These are phyloP conservation scores for Pythium chondricola DNA, from an alignment of 352 stramenopile species.

Conservation along the genomic window DNA sequence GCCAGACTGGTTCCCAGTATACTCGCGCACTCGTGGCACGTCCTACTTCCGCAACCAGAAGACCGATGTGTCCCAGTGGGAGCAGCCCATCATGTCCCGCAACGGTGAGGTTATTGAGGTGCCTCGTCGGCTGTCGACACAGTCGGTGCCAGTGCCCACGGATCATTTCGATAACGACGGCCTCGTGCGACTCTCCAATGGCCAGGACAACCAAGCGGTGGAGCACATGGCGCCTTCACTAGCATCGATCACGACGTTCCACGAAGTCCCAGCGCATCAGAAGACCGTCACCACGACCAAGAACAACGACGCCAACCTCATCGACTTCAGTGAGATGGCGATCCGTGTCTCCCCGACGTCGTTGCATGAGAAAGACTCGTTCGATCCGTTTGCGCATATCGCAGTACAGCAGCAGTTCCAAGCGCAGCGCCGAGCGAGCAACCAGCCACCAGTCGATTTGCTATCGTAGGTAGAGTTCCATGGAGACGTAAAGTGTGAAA, in stretches of 20 bases:
- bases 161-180: slow-evolving; percentile 20
- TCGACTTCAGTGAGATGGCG: slow-evolving; percentile 61
- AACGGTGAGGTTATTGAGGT: slow-evolving; percentile 27
- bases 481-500: neutral
- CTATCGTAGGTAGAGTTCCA: slow-evolving; percentile 29
- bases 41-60: slow-evolving; percentile 73
- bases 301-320: slow-evolving; percentile 27
- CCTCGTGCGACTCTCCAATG: slow-evolving; percentile 10
- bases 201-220: slow-evolving; percentile 6
- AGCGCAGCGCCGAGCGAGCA: slow-evolving; percentile 15
- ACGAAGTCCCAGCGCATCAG: neutral
- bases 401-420: slow-evolving; percentile 6
- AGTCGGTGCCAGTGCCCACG: slow-evolving; percentile 6
- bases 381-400: slow-evolving; percentile 36
- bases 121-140: slow-evolving; percentile 15
- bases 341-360: slow-evolving; percentile 38
- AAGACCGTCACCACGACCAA: neutral
- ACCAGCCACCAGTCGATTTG: slow-evolving; percentile 30
- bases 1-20: slow-evolving; percentile 68
- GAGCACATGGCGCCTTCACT: neutral
- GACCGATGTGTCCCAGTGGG: slow-evolving; percentile 63
- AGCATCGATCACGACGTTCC: neutral
- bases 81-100: slow-evolving; percentile 64
- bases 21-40: slow-evolving; percentile 59
- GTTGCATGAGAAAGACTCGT: slow-evolving; percentile 13